Base-by-base conservation (phyloP, 495 filamentous ascomycete genomes). In the Hypoxylon lienhwacheense region DNA sequence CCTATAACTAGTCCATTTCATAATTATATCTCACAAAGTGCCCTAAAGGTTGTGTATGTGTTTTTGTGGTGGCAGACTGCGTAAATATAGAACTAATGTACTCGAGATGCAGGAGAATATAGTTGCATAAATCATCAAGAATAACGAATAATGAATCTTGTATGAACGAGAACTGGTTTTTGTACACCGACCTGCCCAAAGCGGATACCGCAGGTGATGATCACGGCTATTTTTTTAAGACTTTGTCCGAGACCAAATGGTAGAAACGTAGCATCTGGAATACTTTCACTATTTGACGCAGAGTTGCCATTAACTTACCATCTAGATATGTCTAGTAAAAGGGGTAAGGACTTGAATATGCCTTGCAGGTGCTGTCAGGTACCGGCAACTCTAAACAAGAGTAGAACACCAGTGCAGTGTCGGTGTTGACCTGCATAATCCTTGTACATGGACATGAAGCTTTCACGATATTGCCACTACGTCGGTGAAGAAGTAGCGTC, bases 221-320 rank as follows among this genome's bases (percentile, higher is more conserved):
- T 89, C 8, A 75, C 80, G 41, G 14, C 8, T 78, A 90, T 15
- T 75, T 92, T 1, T 78, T 78, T 21, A 89, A 91, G 65, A 88
- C 87, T 2, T 87, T 89, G 0, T 80, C 87, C 34, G 89, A 93
- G 66, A 89, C 88, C 11, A 85, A 16, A 29, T 1, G 34, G 20
- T n/a, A n/a, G n/a, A n/a, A n/a, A n/a, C n/a, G n/a, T n/a, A n/a
- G n/a, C n/a, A n/a, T n/a, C n/a, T n/a, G n/a, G n/a, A n/a, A n/a
- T n/a, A n/a, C n/a, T n/a, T n/a, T n/a, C n/a, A n/a, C n/a, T n/a
- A n/a, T n/a, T n/a, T n/a, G n/a, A n/a, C n/a, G n/a, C n/a, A n/a
- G n/a, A n/a, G n/a, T n/a, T n/a, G n/a, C n/a, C n/a, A n/a, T n/a
- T n/a, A n/a, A n/a, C n/a, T n/a, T n/a, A n/a, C n/a, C n/a, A n/a